Base-by-base conservation (phyloP, 1,139 yeast species). In the Hyphopichia khmerensis region DNA sequence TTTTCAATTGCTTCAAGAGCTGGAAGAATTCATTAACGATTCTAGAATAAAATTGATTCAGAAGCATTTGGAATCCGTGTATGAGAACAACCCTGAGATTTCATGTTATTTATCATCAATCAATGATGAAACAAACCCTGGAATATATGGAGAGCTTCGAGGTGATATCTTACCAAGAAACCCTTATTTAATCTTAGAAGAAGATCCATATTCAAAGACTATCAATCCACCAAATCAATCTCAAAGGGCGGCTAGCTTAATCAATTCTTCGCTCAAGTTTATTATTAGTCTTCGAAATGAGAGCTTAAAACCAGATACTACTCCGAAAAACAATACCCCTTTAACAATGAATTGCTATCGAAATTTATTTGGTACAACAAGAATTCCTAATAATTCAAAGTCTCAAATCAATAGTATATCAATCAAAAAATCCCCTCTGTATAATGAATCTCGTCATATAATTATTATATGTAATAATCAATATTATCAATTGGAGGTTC, bases 81-180 rank as follows among this genome's bases (percentile, higher is more conserved):
- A 77, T 9, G 49, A 54, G 14, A 71, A 77, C 46, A 34, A 39
- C 11, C 69, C 72, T 3, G 40, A 43, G 13, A 64, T 64, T 24
- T 41, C 65, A 5, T 83, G 87, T 49, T 84, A 85, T 59, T 60
- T 85, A 44, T 82, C 81, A 50, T 72, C 75, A 42, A 83, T 72
- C 59, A 83, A 75, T 62, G 82, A 70, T 53, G 84, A 73, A 50
- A 74, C 75, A 47, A 78, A 79, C 35, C 80, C 86, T 0, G 84
- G 82, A 13, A 79, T 83, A 39, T 81, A 84, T 48, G 87, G 87
- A 24, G 87, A 83, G 43, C 62, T 79, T 33, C 62, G 80, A 40
- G 83, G 83, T 13, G 86, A 82, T 51, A 81, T 85, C 2, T 66
- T 85, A 40, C 95, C 95, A 4, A 67, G 91, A 46, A 85, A 85